These are phyloP conservation scores for Lachnellula suecica DNA, from an alignment of 2,329 filamentous ascomycete genomes.

Conservation along the genomic window DNA sequence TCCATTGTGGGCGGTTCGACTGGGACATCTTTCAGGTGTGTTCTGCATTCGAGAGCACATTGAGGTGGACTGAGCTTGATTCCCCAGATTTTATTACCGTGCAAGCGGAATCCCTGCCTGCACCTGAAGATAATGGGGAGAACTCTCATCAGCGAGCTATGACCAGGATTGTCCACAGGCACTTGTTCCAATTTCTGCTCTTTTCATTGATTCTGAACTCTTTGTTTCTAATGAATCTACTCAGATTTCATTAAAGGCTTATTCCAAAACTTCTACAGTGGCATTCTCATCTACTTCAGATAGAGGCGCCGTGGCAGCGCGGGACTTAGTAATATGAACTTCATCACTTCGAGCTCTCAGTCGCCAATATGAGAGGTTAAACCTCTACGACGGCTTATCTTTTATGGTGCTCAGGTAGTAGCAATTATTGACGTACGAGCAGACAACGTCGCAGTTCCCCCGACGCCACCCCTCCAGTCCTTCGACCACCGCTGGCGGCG, in stretches of 20 bases:
- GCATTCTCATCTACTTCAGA: too few relatives aligned
- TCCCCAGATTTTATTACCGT: background rate
- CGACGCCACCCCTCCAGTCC: too few relatives aligned
- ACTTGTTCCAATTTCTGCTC: background rate
- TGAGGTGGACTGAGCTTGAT: background rate
- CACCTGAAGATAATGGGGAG: background rate
- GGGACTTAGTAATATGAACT: too few relatives aligned
- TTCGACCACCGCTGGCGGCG: too few relatives aligned
- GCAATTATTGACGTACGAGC: too few relatives aligned
- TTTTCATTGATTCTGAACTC: background rate
- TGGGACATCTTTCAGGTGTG: conserved; percentile 6
- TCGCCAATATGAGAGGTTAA: too few relatives aligned
- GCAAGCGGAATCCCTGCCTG: background rate
- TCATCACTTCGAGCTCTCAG: too few relatives aligned
- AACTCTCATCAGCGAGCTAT: background rate
- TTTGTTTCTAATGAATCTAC: conserved; percentile 26
- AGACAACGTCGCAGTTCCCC: too few relatives aligned
- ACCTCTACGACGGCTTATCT: too few relatives aligned
- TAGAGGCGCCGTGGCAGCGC: too few relatives aligned
- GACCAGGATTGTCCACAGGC: background rate
- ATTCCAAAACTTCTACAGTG: too few relatives aligned
- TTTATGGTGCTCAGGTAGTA: too few relatives aligned
- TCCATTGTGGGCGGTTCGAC: conserved; percentile 9
- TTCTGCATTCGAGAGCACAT: background rate
- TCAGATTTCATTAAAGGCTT: background rate